Evolutionary conservation across 2,329 filamentous ascomycete species (phyloP).

Genomic region (Trichoderma koningii): DNA sequence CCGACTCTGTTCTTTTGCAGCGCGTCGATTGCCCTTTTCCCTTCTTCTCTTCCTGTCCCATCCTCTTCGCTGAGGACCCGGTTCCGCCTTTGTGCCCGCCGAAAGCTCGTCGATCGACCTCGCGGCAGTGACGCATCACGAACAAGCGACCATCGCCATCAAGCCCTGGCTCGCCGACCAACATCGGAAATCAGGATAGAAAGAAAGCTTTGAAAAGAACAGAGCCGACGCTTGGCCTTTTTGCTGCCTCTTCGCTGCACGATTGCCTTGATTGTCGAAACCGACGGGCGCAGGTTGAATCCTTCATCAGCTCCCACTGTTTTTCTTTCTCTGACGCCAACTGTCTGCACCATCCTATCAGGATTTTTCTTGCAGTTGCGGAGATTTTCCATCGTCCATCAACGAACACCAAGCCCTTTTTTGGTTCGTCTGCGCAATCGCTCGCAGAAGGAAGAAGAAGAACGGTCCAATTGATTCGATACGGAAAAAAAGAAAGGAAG

Average conservation of each 20-base stretch:
- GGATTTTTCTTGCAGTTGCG: slow-evolving; percentile 24
- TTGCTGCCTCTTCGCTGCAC: slow-evolving; percentile 2
- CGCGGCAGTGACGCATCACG: slow-evolving; percentile 23
- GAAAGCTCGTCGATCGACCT: slow-evolving; percentile 17
- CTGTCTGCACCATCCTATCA: slow-evolving; percentile 16
- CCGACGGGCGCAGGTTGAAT: slow-evolving; percentile 2
- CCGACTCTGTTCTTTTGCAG: slow-evolving; percentile 18
- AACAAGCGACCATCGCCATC: slow-evolving; percentile 1
- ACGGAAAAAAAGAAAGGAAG: background rate
- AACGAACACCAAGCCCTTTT: slow-evolving; percentile 7
- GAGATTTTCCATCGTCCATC: slow-evolving; percentile 23
- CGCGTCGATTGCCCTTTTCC: slow-evolving; percentile 9
- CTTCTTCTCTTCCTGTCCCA: background rate
- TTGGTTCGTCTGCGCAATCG: slow-evolving; percentile 12
- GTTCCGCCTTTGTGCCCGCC: slow-evolving; percentile 14
- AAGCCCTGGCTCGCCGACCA: slow-evolving; percentile 22
- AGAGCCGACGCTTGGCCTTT: slow-evolving; percentile 4
- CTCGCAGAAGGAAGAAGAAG: slow-evolving; percentile 12
- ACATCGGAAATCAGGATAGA: background rate
- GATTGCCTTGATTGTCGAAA: slow-evolving; percentile 8
- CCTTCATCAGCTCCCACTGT: background rate
- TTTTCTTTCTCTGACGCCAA: slow-evolving; percentile 1
- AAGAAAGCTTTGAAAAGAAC: background rate
- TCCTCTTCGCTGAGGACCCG: slow-evolving; percentile 5
- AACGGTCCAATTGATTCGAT: slow-evolving; percentile 24